phyloP scores from a whole-genome alignment of 192 early-diverging fungal species.

The Gamsiella multidivaricata region DNA sequence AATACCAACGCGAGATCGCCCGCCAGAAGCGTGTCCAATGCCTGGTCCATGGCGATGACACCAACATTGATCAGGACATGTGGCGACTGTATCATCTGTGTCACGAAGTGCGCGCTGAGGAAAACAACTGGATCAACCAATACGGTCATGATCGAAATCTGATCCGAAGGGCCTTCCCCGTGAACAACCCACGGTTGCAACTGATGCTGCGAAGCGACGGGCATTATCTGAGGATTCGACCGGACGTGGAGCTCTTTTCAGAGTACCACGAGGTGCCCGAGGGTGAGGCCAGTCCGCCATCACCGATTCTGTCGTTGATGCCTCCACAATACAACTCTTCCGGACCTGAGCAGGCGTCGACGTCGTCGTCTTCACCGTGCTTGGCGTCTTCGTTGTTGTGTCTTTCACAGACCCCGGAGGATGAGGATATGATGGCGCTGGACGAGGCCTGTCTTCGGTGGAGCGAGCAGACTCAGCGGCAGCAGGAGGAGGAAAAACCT shows the following conservation, averaged over 20 bases:
- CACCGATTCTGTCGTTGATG: background rate
- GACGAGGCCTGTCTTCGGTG: no score
- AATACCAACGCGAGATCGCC: background rate
- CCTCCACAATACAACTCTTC: background rate
- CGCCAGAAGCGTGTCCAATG: background rate
- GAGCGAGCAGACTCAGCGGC: no score
- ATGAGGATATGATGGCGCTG: no score
- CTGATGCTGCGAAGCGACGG: background rate
- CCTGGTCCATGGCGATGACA: background rate
- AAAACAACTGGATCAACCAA: background rate
- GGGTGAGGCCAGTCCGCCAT: background rate
- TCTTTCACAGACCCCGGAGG: no score
- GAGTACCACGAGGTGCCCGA: background rate
- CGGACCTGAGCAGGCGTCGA: no score
- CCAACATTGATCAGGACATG: conserved; percentile 20
- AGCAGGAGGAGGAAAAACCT: no score
- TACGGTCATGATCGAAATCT: background rate
- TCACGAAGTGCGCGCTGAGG: conserved; percentile 7
- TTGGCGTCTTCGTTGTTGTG: no score
- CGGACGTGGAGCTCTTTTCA: background rate
- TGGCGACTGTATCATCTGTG: conserved; percentile 52
- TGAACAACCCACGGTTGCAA: background rate
- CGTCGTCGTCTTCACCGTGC: no score
- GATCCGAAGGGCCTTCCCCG: background rate
- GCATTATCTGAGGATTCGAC: background rate